These are phyloP conservation scores for Wickerhamomyces queroliae DNA, from an alignment of 805 yeast species.

Conservation along the genomic window DNA sequence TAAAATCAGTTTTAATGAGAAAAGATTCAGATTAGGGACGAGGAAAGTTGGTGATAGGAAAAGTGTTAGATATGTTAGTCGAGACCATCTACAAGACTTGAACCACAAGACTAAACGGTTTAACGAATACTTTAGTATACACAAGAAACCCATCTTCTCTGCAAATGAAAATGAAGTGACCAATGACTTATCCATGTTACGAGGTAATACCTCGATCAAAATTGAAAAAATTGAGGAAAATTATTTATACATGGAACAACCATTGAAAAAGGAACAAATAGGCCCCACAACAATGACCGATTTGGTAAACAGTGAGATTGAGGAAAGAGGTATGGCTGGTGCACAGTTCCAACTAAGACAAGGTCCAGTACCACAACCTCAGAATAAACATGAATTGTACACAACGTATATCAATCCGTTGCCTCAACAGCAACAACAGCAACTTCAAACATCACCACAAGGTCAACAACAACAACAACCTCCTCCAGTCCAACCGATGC, in stretches of 20 bases:
- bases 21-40: conserved; percentile 11
- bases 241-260: conserved; percentile 15
- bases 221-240: conserved; percentile 17
- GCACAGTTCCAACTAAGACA: neutral
- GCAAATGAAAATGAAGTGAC: conserved; percentile 13
- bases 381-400: neutral
- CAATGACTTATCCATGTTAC: conserved; percentile 10
- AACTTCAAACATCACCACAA: neutral
- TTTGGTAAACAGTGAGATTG: conserved; percentile 19
- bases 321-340: conserved; percentile 11
- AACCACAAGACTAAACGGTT: conserved; percentile 2
- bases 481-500: conserved; percentile 4
- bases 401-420: neutral
- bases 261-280: conserved; percentile 6
- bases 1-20: conserved; percentile 6
- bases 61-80: conserved; percentile 7
- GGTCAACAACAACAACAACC: conserved; percentile 4
- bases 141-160: conserved; percentile 4
- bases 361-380: neutral
- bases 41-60: conserved; percentile 16
- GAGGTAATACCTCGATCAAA: conserved; percentile 2
- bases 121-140: neutral
- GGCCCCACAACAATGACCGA: conserved; percentile 23
- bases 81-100: conserved; percentile 9
- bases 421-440: neutral